Evolutionary conservation across 1,284 basidiomycete genomes (phyloP).

Genomic region (Crucibulum cyathiforme): DNA sequence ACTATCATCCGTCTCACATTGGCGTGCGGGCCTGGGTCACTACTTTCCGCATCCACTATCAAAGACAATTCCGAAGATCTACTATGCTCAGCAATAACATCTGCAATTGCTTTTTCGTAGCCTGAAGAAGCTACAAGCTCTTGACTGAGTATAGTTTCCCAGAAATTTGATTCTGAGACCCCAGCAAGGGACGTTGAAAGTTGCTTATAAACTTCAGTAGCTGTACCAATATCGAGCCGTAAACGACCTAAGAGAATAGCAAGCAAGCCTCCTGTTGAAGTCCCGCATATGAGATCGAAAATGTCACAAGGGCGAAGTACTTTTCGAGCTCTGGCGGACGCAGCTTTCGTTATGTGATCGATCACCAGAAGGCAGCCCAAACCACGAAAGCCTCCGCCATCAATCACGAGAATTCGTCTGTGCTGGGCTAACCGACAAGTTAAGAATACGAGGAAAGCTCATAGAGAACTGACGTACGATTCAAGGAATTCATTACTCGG

Average conservation of each 20-base stretch:
- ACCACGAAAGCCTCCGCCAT: constrained; percentile 32
- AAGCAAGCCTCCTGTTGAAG: constrained; percentile 37
- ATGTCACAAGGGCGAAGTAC: constrained; percentile 27
- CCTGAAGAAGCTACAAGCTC: neutral
- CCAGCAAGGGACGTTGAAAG: constrained; percentile 16
- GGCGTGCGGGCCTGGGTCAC: neutral
- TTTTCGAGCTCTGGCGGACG: constrained; percentile 10
- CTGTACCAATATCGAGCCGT: constrained; percentile 30
- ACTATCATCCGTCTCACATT: constrained; percentile 4
- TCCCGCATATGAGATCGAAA: constrained; percentile 39
- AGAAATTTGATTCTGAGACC: constrained; percentile 5
- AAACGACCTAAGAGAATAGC: constrained; percentile 38
- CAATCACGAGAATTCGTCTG: constrained; percentile 26
- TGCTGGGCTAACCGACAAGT: neutral
- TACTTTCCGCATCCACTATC: neutral
- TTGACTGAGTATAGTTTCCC: constrained; percentile 9
- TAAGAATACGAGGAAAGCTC: neutral
- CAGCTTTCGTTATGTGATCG: constrained; percentile 21
- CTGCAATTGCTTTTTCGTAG: constrained; percentile 4
- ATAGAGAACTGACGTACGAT: too few relatives aligned
- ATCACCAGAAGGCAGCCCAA: constrained; percentile 24
- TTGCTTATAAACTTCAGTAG: constrained; percentile 29
- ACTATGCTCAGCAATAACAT: neutral
- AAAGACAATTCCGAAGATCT: neutral
- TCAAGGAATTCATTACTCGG: too few relatives aligned